Base-by-base conservation (phyloP, 2,329 filamentous ascomycete species). In the Sporothrix variecibatus region DNA sequence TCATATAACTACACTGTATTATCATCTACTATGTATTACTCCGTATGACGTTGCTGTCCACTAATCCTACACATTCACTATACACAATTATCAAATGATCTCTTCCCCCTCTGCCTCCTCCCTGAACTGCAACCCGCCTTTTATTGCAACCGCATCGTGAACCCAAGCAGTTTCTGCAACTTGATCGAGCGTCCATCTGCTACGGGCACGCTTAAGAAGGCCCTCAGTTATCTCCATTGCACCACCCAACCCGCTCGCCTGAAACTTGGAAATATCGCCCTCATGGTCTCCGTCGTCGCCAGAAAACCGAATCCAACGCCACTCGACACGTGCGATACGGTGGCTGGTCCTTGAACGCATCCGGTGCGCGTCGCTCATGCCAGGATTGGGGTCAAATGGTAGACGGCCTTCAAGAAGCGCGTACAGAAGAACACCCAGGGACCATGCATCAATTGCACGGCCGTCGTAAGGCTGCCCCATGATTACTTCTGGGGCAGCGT, bases 381-480 rank as follows among this genome's bases (percentile, higher is more conserved):
- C 92, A 0, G 95, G 95, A 5, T 93, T 89, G 0, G 94, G 93
- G 80, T 99, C 96, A 78, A 99, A 99, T 0, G 96, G 96, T 23
- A 99, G 84, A 38, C 95, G 89, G n/a, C 93, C 92, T 83, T 99
- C 96, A 82, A 98, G 91, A 3, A 98, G 88, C 1, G 96, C 94
- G 81, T 98, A 99, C 0, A 98, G 87, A 2, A 98, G 85, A 1
- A 99, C 96, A 71, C 96, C 96, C 0, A 98, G 87, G 0, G 95
- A 97, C 96, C 96, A 99, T 11, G 94, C 94, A 80, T 99, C 96
- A 0, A 93, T 97, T 1, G 92, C 90, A 51, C 94, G 93, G 43
- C 96, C 96, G 81, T 98, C 95, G 80, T 99, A 99, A 8, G 94
- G 90, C 80, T 97, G 94, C 31, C 95, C 95, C 86, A 99, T 94